A percentile compares a stretch with the other conserved stretches of the same genome.
Evolutionary conservation across 495 filamentous ascomycete species (phyloP).

Genomic region (Physcia stellaris): DNA sequence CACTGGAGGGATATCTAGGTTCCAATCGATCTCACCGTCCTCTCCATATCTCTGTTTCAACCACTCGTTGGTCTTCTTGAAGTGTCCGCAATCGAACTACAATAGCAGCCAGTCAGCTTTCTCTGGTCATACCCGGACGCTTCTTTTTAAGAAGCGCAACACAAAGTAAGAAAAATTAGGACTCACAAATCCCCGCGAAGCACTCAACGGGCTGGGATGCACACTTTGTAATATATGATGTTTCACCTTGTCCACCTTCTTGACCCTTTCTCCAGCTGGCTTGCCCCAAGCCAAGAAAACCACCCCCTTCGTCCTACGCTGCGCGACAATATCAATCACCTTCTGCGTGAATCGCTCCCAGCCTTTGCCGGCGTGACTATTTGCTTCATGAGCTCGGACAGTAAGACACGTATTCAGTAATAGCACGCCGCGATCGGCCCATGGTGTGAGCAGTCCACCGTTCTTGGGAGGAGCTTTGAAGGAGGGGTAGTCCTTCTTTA

Average conservation of each 20-base stretch:
- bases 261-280: slow-evolving; percentile 61
- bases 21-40: slow-evolving; percentile 77
- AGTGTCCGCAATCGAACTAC: slow-evolving; percentile 79
- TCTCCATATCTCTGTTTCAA: slow-evolving; percentile 60
- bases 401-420: slow-evolving; percentile 89
- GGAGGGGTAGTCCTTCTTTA: slow-evolving; percentile 74
- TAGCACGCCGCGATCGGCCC: slow-evolving; percentile 85
- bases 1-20: slow-evolving; percentile 34
- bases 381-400: slow-evolving; percentile 74
- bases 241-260: slow-evolving; percentile 49
- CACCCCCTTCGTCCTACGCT: slow-evolving; percentile 59
- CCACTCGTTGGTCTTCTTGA: slow-evolving; percentile 84
- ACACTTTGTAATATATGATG: slow-evolving; percentile 73
- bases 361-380: slow-evolving; percentile 66
- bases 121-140: too few relatives aligned
- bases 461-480: slow-evolving; percentile 64
- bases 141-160: too few relatives aligned
- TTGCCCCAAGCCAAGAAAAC: slow-evolving; percentile 92
- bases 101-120: not conserved
- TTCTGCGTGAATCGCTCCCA: slow-evolving; percentile 91
- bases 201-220: slow-evolving; percentile 86
- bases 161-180: not conserved
- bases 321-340: slow-evolving; percentile 73
- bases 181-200: slow-evolving; percentile 55
- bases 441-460: slow-evolving; percentile 71